Evolutionary conservation across 2,329 filamentous ascomycete species (phyloP).

Genomic region (Colletotrichum coccodes): DNA sequence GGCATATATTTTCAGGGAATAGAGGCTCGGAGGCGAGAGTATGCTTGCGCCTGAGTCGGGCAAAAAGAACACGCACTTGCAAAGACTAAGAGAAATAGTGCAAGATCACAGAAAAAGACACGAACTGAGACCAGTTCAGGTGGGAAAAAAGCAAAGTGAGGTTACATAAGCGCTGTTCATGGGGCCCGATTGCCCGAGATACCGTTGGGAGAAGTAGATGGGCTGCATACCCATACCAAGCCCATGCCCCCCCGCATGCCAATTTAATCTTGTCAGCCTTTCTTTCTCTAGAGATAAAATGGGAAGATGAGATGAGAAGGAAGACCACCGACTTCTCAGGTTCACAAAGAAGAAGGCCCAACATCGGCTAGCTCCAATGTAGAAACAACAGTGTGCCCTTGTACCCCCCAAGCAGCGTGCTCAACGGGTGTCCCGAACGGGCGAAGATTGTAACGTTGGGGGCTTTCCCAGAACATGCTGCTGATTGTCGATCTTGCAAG

Average conservation of each 20-base stretch:
- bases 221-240: background rate
- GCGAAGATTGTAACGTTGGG: background rate
- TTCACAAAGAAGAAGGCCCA: no score
- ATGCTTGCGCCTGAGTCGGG: background rate
- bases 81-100: background rate
- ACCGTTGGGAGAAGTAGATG: slow-evolving; percentile 1
- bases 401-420: background rate
- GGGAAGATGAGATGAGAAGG: background rate
- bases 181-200: background rate
- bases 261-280: background rate
- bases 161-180: slow-evolving; percentile 8
- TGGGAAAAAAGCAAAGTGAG: slow-evolving; percentile 6
- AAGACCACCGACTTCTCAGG: background rate
- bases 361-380: background rate
- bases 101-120: background rate
- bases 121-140: background rate
- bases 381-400: background rate
- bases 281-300: background rate
- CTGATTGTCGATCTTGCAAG: slow-evolving; percentile 13
- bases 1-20: background rate
- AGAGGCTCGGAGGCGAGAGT: background rate
- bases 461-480: background rate
- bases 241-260: background rate
- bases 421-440: background rate
- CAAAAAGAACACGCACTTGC: background rate